These are phyloP conservation scores for Pseudogymnoascus sp. DNA, from an alignment of 2,329 filamentous ascomycete species.

Conservation along the genomic window DNA sequence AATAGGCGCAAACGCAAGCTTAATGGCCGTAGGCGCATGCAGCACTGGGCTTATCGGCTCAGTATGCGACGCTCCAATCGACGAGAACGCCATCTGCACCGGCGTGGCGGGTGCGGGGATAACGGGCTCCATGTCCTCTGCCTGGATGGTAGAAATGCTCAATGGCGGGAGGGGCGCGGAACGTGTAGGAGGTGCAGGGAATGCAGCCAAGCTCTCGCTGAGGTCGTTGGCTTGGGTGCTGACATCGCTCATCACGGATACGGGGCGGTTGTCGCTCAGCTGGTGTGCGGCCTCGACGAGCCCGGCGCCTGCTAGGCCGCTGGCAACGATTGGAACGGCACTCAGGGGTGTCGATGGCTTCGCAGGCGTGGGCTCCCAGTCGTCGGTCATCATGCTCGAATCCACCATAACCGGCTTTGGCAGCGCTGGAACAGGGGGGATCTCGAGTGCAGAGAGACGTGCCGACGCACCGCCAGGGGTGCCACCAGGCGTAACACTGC, in stretches of 20 bases:
- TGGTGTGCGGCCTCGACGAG: conserved; percentile 16
- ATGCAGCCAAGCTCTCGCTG: conserved; percentile 44
- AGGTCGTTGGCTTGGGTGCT: conserved; percentile 23
- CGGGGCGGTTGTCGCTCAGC: conserved; percentile 8
- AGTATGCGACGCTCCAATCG: conserved; percentile 20
- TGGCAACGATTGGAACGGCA: conserved; percentile 16
- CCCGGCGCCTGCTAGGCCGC: conserved; percentile 9
- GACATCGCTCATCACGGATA: conserved; percentile 9
- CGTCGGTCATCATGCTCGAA: conserved; percentile 52
- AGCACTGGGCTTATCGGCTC: neutral
- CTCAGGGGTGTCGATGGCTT: conserved; percentile 17
- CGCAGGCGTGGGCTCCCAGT: conserved; percentile 38
- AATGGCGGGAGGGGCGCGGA: conserved; percentile 18
- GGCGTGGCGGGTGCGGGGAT: neutral
- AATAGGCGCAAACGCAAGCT: conserved; percentile 22
- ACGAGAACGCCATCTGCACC: conserved; percentile 31
- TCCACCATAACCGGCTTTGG: conserved; percentile 49
- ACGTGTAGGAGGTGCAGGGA: conserved; percentile 44
- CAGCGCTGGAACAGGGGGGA: conserved; percentile 41
- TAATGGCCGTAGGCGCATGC: conserved; percentile 12
- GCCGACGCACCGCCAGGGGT: conserved; percentile 18
- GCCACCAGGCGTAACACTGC: conserved; percentile 42
- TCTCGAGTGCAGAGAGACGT: conserved; percentile 25
- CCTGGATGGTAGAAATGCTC: conserved; percentile 25
- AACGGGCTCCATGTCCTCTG: conserved; percentile 29